Evolutionary conservation across 495 filamentous ascomycete species (phyloP).

Genomic region (Penicillium paradoxum): DNA sequence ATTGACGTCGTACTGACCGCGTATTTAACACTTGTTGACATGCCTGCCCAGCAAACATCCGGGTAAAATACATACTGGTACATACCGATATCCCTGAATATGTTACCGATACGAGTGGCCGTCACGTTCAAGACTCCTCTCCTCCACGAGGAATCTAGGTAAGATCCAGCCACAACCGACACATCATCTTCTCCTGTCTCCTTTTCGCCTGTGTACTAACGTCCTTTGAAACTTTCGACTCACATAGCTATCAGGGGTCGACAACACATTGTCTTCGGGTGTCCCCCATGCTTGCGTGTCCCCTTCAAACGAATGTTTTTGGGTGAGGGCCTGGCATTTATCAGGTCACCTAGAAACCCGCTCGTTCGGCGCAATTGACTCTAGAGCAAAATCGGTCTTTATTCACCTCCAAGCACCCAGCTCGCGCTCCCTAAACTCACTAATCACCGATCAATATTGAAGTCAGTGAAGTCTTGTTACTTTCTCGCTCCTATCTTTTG

Average conservation of each 20-base stretch:
- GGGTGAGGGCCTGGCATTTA: slow-evolving; percentile 2
- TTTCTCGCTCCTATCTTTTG: background rate
- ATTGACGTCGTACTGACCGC: background rate
- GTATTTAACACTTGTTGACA: background rate
- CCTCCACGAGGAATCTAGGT: slow-evolving; percentile 26
- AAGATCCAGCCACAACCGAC: slow-evolving; percentile 24
- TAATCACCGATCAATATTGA: background rate
- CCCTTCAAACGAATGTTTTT: background rate
- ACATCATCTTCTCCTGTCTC: slow-evolving; percentile 4
- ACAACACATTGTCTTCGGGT: background rate
- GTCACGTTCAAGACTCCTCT: slow-evolving; percentile 18
- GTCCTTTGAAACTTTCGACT: background rate
- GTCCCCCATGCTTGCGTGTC: background rate
- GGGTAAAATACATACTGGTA: background rate
- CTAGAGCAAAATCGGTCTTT: background rate
- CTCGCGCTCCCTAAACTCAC: background rate
- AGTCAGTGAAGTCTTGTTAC: background rate
- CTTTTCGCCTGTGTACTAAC: background rate
- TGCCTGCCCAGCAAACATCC: background rate
- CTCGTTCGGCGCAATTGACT: background rate
- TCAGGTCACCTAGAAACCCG: background rate
- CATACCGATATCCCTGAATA: background rate
- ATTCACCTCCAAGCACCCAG: background rate
- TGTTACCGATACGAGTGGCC: background rate
- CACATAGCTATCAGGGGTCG: background rate